Evolutionary conservation across 2,329 filamentous ascomycete species (phyloP).

Genomic region (Ceratocystis cacaofunesta): DNA sequence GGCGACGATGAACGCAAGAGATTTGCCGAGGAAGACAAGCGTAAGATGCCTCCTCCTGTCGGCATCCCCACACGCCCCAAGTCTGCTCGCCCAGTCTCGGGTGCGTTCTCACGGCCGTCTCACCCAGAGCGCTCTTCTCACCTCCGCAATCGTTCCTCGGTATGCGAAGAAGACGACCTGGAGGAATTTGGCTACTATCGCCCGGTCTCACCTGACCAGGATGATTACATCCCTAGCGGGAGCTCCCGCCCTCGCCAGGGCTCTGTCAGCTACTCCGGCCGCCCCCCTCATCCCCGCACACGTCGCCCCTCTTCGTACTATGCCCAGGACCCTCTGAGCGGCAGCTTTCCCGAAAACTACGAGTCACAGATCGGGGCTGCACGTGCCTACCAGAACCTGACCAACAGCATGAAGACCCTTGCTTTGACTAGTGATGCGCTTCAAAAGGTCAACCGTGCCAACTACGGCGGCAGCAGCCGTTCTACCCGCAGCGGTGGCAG

Average conservation of each 20-base stretch:
- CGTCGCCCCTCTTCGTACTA: conserved; percentile 13
- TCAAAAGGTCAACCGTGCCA: conserved; percentile 33
- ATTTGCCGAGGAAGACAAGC: conserved; percentile 15
- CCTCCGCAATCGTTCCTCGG: conserved; percentile 6
- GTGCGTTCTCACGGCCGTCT: conserved; percentile 7
- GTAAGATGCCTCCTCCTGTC: conserved; percentile 11
- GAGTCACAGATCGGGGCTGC: conserved; percentile 30
- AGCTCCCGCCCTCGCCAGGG: conserved; percentile 11
- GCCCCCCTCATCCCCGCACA: background rate
- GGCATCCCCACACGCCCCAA: conserved; percentile 9
- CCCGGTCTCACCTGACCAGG: conserved; percentile 3
- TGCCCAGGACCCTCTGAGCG: background rate
- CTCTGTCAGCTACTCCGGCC: conserved; percentile 7
- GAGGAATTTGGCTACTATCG: conserved; percentile 6
- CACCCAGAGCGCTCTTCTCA: conserved; percentile 11
- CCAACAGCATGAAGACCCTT: conserved; percentile 12
- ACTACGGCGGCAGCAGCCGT: conserved; percentile 36
- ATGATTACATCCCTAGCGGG: conserved; percentile 8
- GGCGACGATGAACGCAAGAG: conserved; percentile 12
- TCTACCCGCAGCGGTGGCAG: conserved; percentile 45
- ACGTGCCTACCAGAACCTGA: conserved; percentile 26
- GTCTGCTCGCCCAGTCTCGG: conserved; percentile 14
- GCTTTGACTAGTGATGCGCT: conserved; percentile 37
- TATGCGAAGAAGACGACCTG: conserved; percentile 9
- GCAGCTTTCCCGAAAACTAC: conserved; percentile 19